A percentile compares a stretch with the other conserved stretches of the same genome.
These are phyloP conservation scores for Paecilomyces variotii DNA, from an alignment of 2,329 filamentous ascomycete genomes.

Conservation along the genomic window DNA sequence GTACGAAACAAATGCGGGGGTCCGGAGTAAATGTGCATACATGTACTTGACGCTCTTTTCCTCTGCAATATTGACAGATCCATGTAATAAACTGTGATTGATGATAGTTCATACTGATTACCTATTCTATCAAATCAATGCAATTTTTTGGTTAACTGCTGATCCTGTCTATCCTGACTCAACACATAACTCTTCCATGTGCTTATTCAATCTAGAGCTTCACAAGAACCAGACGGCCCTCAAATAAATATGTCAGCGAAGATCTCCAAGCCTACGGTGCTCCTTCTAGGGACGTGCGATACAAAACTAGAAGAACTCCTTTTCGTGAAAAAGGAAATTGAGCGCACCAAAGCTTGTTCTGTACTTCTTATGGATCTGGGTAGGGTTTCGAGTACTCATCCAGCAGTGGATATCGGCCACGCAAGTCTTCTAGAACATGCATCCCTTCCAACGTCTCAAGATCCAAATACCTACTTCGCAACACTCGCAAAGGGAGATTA, in stretches of 20 bases:
- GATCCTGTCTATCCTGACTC: too few relatives aligned
- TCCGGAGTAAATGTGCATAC: not conserved
- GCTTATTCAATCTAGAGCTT: not conserved
- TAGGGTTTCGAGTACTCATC: constrained; percentile 33
- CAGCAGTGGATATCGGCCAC: constrained; percentile 43
- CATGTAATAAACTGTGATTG: not conserved
- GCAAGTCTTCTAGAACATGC: constrained; percentile 31
- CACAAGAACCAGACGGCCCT: not conserved
- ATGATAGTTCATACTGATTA: not conserved
- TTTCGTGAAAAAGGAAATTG: constrained; percentile 45
- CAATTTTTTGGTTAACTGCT: not conserved
- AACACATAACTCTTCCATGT: too few relatives aligned
- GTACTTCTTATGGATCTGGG: constrained; percentile 52
- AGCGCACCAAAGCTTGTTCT: constrained; percentile 18
- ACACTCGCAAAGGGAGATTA: constrained; percentile 46
- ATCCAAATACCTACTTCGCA: constrained; percentile 22
- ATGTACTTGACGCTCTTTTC: not conserved
- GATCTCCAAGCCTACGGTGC: constrained; percentile 4
- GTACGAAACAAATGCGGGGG: not conserved
- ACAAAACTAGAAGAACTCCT: constrained; percentile 55
- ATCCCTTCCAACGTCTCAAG: constrained; percentile 16
- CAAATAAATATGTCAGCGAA: not conserved
- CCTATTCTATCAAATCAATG: not conserved
- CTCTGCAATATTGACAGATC: not conserved
- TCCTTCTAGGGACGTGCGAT: constrained; percentile 56